A percentile compares a stretch with the other conserved stretches of the same genome.
phyloP scores from a whole-genome alignment of 1,284 basidiomycete species.

The Puccinia hordei region DNA sequence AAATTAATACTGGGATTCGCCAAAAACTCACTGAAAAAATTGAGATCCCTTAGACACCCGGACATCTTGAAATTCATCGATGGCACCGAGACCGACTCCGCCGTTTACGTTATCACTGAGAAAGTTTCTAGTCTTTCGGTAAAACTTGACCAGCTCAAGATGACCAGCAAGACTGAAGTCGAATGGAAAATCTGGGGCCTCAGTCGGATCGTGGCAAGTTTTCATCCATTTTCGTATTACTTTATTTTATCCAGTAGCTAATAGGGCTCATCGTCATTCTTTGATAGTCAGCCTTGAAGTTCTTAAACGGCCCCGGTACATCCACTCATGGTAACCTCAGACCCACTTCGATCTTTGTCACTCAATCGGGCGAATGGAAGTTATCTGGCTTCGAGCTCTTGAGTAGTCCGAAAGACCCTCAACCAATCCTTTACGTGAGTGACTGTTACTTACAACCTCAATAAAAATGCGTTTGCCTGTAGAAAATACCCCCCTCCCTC shows the following conservation, averaged over 20 bases:
- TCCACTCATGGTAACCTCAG: conserved; percentile 81
- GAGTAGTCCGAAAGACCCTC: conserved; percentile 76
- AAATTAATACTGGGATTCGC: conserved; percentile 70
- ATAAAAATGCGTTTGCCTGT: neutral
- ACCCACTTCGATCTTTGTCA: conserved; percentile 79
- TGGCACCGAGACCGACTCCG: conserved; percentile 80
- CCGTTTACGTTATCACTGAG: conserved; percentile 92
- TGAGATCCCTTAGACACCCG: conserved; percentile 88
- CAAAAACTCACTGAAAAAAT: conserved; percentile 84
- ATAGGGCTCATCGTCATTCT: conserved; percentile 1
- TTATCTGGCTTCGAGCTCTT: conserved; percentile 90
- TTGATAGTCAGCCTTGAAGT: conserved; percentile 78
- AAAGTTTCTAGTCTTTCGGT: conserved; percentile 77
- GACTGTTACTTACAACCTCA: conserved; percentile 5
- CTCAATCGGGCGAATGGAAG: conserved; percentile 91
- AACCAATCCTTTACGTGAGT: conserved; percentile 75
- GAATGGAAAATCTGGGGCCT: conserved; percentile 95
- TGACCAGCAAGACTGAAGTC: conserved; percentile 61
- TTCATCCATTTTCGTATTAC: neutral
- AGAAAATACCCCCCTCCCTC: neutral
- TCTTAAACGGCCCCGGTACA: conserved; percentile 78
- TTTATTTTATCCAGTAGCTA: neutral
- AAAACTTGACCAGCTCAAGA: conserved; percentile 63
- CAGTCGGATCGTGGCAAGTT: conserved; percentile 78
- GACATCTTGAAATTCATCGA: conserved; percentile 95